Evolutionary conservation across 331 rosid species (phyloP).

Genomic region (Stylosanthes scabra): DNA sequence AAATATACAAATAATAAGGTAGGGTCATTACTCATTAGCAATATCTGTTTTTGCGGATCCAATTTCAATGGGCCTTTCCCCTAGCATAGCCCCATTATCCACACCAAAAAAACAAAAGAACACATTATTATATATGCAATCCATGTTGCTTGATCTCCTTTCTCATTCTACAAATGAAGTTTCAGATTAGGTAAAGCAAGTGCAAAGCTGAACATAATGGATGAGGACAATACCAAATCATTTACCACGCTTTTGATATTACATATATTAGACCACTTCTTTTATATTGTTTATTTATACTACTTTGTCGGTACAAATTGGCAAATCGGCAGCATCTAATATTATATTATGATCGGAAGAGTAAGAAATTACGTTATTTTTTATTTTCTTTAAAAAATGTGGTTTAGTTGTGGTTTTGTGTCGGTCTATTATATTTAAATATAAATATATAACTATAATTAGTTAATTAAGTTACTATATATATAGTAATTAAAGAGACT

Average conservation of each 20-base stretch:
- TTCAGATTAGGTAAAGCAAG: not conserved
- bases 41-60: not conserved
- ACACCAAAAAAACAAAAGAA: not conserved
- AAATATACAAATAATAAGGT: too few species aligned
- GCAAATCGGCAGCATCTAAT: not conserved
- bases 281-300: not conserved
- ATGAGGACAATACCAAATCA: not conserved
- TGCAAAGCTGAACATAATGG: not conserved
- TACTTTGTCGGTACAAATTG: not conserved
- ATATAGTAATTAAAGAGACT: not conserved
- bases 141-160: not conserved
- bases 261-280: not conserved
- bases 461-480: too few species aligned
- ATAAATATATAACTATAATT: not conserved
- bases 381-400: not conserved
- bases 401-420: not conserved
- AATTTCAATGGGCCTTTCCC: not conserved
- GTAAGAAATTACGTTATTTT: not conserved
- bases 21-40: too few species aligned
- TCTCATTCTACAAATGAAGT: not conserved
- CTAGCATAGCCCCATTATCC: not conserved
- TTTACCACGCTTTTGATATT: not conserved
- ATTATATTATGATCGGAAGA: not conserved
- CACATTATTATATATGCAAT: too few species aligned
- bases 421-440: not conserved